phyloP scores from a whole-genome alignment of 2,329 filamentous ascomycete genomes.

The Kalaharituber pfeilii region DNA sequence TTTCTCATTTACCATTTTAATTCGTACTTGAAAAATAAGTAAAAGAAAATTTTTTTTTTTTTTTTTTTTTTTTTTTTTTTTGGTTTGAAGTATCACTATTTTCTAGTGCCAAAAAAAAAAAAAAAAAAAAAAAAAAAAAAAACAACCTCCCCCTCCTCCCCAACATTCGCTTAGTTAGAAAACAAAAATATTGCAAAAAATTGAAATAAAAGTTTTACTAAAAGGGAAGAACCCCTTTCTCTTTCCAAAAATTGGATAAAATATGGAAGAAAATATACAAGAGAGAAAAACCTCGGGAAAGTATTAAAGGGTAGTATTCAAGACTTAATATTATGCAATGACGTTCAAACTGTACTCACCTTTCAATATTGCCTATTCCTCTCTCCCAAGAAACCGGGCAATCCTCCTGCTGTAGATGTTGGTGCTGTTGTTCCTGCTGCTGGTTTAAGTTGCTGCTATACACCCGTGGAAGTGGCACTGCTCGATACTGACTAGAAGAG shows the following conservation, averaged over 20 bases:
- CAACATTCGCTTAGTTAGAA: neutral
- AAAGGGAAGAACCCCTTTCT: neutral
- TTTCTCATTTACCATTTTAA: neutral
- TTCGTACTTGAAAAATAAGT: neutral
- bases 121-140: neutral
- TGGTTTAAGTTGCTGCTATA: neutral
- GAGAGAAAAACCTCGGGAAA: neutral
- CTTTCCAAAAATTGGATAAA: neutral
- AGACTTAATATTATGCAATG: neutral
- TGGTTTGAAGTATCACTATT: no score
- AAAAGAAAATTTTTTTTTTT: no score
- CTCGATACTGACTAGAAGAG: neutral
- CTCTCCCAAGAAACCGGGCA: neutral
- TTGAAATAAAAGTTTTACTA: neutral
- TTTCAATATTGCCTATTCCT: neutral
- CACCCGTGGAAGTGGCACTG: neutral
- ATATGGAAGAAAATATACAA: neutral
- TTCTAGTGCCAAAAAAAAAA: no score
- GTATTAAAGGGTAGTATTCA: neutral
- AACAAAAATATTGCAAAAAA: neutral
- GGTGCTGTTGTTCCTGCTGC: neutral
- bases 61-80: no score
- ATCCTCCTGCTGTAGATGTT: neutral
- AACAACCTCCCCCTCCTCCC: neutral
- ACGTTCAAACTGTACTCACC: neutral